phyloP scores from a whole-genome alignment of 2,329 filamentous ascomycete genomes.

The Apiospora sp. region DNA sequence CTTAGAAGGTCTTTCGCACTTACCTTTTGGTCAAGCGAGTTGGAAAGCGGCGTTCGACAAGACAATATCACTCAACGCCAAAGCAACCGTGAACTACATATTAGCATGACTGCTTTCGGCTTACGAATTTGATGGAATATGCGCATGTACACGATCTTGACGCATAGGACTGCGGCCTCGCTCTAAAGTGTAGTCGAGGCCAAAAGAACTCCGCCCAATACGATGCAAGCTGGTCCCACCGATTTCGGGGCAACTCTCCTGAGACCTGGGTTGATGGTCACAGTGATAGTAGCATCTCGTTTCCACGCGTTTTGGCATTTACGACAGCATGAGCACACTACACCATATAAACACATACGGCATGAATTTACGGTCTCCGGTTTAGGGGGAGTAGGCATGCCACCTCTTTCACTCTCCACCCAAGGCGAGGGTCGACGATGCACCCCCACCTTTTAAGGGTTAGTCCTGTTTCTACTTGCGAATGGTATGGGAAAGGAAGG shows the following conservation, averaged over 20 bases:
- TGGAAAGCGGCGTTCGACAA: conserved; percentile 1
- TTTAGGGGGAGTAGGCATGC: conserved; percentile 28
- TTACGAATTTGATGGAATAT: conserved; percentile 14
- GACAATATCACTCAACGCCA: background rate
- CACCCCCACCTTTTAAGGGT: conserved; percentile 29
- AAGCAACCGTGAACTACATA: background rate
- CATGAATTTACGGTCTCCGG: conserved; percentile 30
- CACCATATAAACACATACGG: conserved; percentile 35
- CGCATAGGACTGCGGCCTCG: conserved; percentile 6
- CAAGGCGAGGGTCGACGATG: conserved; percentile 28
- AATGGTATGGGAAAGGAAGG: conserved; percentile 21
- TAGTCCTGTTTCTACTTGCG: conserved; percentile 34
- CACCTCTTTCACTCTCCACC: conserved; percentile 28
- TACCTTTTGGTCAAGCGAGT: conserved; percentile 16
- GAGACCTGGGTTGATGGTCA: background rate
- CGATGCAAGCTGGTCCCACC: background rate
- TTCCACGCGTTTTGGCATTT: conserved; percentile 34
- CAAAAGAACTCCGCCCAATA: background rate
- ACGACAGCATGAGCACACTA: conserved; percentile 38
- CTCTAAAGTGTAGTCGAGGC: background rate
- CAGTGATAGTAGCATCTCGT: conserved; percentile 28
- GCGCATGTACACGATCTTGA: background rate
- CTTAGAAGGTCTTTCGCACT: conserved; percentile 31
- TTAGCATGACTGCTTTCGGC: background rate
- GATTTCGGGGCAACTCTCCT: background rate